These are phyloP conservation scores for Lipomyces japonicus DNA, from an alignment of 805 yeast species.

Conservation along the genomic window DNA sequence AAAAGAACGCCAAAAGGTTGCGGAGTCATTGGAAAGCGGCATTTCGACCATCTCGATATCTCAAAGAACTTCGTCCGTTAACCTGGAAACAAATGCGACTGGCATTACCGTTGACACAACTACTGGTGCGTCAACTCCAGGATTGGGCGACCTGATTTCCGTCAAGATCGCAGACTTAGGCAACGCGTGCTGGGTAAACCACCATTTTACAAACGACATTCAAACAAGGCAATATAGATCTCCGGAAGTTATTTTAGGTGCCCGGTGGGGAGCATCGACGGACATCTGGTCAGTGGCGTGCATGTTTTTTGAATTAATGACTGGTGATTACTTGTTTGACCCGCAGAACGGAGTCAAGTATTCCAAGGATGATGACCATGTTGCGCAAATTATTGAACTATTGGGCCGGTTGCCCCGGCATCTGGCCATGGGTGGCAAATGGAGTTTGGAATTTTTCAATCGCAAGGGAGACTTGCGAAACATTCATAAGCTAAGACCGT, in stretches of 20 bases:
- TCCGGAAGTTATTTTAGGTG: constrained; percentile 79
- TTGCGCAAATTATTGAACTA: constrained; percentile 89
- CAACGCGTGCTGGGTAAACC: constrained; percentile 77
- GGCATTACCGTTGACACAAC: constrained; percentile 3
- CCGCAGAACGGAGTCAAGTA: constrained; percentile 62
- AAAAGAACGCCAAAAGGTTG: constrained; percentile 4
- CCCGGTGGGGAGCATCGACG: constrained; percentile 90
- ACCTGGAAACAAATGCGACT: neutral
- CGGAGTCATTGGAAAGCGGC: constrained; percentile 15
- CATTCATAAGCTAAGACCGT: constrained; percentile 77
- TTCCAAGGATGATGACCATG: constrained; percentile 89
- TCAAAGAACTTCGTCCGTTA: neutral
- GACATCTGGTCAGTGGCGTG: constrained; percentile 98
- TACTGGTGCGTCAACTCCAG: constrained; percentile 3
- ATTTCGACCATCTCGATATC: constrained; percentile 25
- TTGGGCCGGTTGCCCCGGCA: constrained; percentile 64
- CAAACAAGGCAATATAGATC: constrained; percentile 91
- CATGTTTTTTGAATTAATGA: constrained; percentile 79
- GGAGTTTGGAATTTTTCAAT: constrained; percentile 61
- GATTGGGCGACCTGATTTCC: constrained; percentile 51
- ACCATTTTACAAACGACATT: constrained; percentile 81
- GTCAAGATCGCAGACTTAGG: constrained; percentile 93
- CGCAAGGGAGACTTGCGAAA: constrained; percentile 65
- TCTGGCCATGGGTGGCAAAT: constrained; percentile 56
- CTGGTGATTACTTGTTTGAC: constrained; percentile 93